Evolutionary conservation across 345 rosid genomes (phyloP).

Genomic region (Odontarrhena argentea): DNA sequence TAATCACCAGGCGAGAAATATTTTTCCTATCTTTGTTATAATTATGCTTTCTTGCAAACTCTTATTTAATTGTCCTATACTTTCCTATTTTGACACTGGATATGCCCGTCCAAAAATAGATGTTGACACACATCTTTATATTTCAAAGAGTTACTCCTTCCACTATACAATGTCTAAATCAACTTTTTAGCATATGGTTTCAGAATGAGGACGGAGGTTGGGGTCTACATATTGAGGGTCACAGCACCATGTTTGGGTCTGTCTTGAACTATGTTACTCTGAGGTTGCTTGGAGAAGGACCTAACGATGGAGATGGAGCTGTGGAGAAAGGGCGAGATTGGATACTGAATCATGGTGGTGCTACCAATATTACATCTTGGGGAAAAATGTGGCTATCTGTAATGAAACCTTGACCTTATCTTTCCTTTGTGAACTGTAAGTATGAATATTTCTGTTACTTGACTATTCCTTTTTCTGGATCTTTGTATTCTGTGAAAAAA

Average conservation of each 20-base stretch:
- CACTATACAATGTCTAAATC: not conserved
- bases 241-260: constrained; percentile 95
- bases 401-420: constrained; percentile 38
- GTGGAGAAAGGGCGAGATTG: constrained; percentile 85
- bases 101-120: constrained; percentile 8
- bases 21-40: constrained; percentile 14
- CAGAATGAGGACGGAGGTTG: constrained; percentile 98
- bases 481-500: constrained; percentile 40
- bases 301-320: constrained; percentile 78
- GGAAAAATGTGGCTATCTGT: constrained; percentile 99
- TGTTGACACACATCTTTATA: not conserved
- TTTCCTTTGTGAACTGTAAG: constrained; percentile 15
- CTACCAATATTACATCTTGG: constrained; percentile 90
- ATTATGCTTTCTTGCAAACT: not conserved
- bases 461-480: constrained; percentile 29
- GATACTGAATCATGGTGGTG: constrained; percentile 92
- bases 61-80: constrained; percentile 1
- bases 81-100: constrained; percentile 6
- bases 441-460: constrained; percentile 21
- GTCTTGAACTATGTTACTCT: constrained; percentile 81
- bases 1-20: constrained; percentile 75
- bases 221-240: constrained; percentile 99
- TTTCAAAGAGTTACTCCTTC: constrained; percentile 20
- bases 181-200: constrained; percentile 31
- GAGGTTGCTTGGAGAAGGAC: constrained; percentile 94